Conservation (phyloP, 2,329 filamentous ascomycete genomes). For the Trichoderma koningii region DNA sequence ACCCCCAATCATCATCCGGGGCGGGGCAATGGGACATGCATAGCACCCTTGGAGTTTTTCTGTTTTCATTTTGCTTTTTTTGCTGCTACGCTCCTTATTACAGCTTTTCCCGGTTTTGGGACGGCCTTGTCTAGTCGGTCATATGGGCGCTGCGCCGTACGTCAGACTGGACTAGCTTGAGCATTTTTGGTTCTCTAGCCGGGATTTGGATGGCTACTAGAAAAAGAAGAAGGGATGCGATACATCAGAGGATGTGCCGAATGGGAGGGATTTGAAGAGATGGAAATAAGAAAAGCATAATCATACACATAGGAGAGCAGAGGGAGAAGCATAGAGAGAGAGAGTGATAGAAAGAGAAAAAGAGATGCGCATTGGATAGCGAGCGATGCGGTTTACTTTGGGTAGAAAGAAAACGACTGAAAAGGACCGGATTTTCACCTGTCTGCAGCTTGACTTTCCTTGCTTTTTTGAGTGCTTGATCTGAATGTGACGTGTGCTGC, state of each 20-base stretch:
- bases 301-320: neutral
- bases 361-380: constrained; percentile 21
- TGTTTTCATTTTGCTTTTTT: neutral
- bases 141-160: constrained; percentile 15
- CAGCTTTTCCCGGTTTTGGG: constrained; percentile 17
- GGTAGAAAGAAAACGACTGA: constrained; percentile 6
- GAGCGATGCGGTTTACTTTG: neutral
- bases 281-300: neutral
- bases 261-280: neutral
- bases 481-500: neutral
- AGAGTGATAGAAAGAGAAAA: neutral
- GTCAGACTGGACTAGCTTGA: constrained; percentile 19
- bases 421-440: neutral
- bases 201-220: constrained; percentile 2
- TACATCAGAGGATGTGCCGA: constrained; percentile 8
- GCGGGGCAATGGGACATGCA: constrained; percentile 27
- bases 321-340: neutral
- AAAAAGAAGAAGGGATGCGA: neutral
- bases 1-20: constrained; percentile 17
- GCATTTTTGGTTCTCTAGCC: neutral
- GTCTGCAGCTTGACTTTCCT: neutral
- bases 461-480: neutral
- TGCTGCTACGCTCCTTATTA: neutral
- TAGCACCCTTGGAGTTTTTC: constrained; percentile 26
- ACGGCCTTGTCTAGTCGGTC: constrained; percentile 9